These are phyloP conservation scores for Eucalyptus sp. DNA, from an alignment of 345 rosid genomes.

Conservation along the genomic window DNA sequence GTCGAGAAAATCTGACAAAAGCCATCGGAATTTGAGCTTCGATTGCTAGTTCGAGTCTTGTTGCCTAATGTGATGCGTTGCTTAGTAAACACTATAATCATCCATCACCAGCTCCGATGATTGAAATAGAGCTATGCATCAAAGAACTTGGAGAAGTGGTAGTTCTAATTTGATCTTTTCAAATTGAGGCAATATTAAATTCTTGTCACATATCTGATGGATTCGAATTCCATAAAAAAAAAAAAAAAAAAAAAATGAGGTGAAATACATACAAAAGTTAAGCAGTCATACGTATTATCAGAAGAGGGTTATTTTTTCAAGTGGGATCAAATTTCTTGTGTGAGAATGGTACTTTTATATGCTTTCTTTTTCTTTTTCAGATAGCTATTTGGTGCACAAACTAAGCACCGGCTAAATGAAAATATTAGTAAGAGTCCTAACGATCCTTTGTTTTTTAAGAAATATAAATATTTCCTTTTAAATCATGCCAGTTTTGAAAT, in stretches of 20 bases:
- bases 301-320: not conserved
- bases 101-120: not conserved
- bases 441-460: not conserved
- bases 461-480: accelerated
- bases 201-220: not conserved
- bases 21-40: not conserved
- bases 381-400: accelerated
- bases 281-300: not conserved
- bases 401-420: accelerated
- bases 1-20: not conserved
- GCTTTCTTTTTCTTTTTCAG: accelerated
- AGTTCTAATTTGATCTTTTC: not conserved
- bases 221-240: not conserved
- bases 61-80: not conserved
- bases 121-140: not conserved
- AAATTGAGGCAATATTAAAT: not conserved
- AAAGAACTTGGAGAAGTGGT: not conserved
- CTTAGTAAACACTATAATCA: not conserved
- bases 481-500: accelerated
- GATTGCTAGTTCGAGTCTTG: not conserved
- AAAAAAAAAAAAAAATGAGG: not conserved
- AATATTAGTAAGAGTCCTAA: accelerated
- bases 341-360: accelerated
- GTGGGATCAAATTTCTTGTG: accelerated
- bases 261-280: not conserved